Conservation (phyloP, 2,329 filamentous ascomycete species). For the Verticillium klebahnii region DNA sequence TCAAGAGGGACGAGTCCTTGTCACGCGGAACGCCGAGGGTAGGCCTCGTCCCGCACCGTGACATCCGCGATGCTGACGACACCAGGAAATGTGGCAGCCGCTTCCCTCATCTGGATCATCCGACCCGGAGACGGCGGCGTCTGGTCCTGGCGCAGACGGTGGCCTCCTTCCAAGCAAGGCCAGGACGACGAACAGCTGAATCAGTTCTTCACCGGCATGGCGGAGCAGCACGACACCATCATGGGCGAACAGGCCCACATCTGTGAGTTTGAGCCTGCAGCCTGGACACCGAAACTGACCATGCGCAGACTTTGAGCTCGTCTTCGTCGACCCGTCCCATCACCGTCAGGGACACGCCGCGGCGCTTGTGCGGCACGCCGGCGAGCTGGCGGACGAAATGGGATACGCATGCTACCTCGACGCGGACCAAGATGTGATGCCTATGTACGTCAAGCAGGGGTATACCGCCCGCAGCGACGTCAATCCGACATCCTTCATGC, state of each 20-base stretch:
- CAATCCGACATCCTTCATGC: constrained; percentile 6
- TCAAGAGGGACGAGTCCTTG: constrained; percentile 7
- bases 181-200: constrained; percentile 10
- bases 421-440: constrained; percentile 8
- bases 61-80: not conserved
- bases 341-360: constrained; percentile 9
- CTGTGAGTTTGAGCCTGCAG: constrained; percentile 7
- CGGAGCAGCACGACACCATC: constrained; percentile 9
- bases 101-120: constrained; percentile 8
- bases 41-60: not conserved
- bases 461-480: constrained; percentile 6
- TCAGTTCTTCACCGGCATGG: constrained; percentile 13
- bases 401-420: constrained; percentile 13
- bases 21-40: constrained; percentile 8
- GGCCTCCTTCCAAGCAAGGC: constrained; percentile 6
- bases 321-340: constrained; percentile 12
- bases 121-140: constrained; percentile 6
- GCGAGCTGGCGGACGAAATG: constrained; percentile 8
- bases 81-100: constrained; percentile 1
- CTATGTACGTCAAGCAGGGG: constrained; percentile 10
- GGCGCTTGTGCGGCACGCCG: constrained; percentile 7
- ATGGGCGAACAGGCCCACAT: constrained; percentile 12
- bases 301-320: constrained; percentile 10
- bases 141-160: constrained; percentile 10
- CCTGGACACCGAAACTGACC: too few relatives aligned